Evolutionary conservation across 1,139 yeast genomes (phyloP).

Genomic region (Geotrichum siamense): DNA sequence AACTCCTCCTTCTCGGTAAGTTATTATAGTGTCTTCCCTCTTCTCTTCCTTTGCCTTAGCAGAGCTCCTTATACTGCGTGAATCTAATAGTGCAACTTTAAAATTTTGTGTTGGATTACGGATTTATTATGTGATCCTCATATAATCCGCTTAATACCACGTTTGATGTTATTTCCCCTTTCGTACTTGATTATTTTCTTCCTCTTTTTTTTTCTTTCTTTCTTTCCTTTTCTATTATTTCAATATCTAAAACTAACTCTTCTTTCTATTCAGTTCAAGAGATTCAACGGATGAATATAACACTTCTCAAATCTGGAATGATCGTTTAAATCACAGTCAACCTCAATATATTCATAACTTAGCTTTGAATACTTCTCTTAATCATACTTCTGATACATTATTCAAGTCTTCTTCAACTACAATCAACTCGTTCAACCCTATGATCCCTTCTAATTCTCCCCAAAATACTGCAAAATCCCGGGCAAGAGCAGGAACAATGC

Average conservation of each 20-base stretch:
- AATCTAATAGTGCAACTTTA: constrained; percentile 1
- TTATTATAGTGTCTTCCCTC: neutral
- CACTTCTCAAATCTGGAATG: constrained; percentile 13
- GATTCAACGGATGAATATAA: constrained; percentile 11
- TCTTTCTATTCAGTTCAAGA: constrained; percentile 10
- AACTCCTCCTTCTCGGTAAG: neutral
- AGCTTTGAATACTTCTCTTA: neutral
- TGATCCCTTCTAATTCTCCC: constrained; percentile 3
- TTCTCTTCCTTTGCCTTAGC: neutral
- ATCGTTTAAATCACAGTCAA: constrained; percentile 11
- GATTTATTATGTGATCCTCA: neutral
- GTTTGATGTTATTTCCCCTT: constrained; percentile 1
- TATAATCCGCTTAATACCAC: constrained; percentile 7
- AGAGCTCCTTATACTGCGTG: neutral
- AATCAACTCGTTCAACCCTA: constrained; percentile 4
- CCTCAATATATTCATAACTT: neutral
- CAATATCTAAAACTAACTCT: neutral
- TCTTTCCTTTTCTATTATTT: neutral
- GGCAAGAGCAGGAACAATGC: constrained; percentile 42
- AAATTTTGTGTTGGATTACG: neutral
- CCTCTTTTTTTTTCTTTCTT: neutral
- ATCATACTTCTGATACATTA: neutral
- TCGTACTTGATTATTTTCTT: neutral
- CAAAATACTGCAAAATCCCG: constrained; percentile 25
- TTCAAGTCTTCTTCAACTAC: no score